phyloP scores from a whole-genome alignment of 2,329 filamentous ascomycete genomes.

The Microcyclosporella mali region DNA sequence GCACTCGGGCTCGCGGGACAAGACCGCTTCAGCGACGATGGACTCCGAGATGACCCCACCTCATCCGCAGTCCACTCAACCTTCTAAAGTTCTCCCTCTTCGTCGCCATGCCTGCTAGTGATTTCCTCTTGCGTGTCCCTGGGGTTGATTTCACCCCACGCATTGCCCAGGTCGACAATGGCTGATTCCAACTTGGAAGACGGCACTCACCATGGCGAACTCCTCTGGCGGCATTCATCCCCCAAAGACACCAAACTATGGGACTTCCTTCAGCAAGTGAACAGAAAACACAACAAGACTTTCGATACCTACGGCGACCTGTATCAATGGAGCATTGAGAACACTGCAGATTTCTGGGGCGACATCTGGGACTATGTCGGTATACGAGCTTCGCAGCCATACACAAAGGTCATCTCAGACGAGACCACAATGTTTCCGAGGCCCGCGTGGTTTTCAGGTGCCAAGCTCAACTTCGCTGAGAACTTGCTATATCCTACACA shows the following conservation, averaged over 20 bases:
- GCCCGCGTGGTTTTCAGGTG: slow-evolving; percentile 74
- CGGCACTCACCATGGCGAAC: slow-evolving; percentile 10
- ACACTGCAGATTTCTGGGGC: slow-evolving; percentile 73
- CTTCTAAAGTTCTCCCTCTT: background rate
- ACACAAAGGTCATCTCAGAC: slow-evolving; percentile 60
- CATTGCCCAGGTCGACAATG: background rate
- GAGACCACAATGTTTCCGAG: slow-evolving; percentile 73
- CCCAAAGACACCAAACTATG: slow-evolving; percentile 41
- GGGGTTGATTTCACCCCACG: background rate
- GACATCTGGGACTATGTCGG: slow-evolving; percentile 79
- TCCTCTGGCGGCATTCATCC: slow-evolving; percentile 35
- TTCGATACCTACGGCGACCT: slow-evolving; percentile 67
- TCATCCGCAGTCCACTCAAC: too few species aligned
- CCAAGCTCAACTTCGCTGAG: slow-evolving; percentile 85
- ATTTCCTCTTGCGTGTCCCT: background rate
- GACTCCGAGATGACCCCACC: too few species aligned
- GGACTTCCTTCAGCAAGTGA: slow-evolving; percentile 54
- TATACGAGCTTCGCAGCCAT: slow-evolving; percentile 61
- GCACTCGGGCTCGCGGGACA: too few species aligned
- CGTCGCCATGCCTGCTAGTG: background rate
- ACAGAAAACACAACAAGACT: slow-evolving; percentile 57
- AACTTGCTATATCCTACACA: slow-evolving; percentile 77
- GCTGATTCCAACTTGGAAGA: slow-evolving; percentile 3
- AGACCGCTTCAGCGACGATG: too few species aligned
- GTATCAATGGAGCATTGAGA: slow-evolving; percentile 75